Conservation (phyloP, 768 basidiomycete species). For the Pleurotus eryngii region DNA sequence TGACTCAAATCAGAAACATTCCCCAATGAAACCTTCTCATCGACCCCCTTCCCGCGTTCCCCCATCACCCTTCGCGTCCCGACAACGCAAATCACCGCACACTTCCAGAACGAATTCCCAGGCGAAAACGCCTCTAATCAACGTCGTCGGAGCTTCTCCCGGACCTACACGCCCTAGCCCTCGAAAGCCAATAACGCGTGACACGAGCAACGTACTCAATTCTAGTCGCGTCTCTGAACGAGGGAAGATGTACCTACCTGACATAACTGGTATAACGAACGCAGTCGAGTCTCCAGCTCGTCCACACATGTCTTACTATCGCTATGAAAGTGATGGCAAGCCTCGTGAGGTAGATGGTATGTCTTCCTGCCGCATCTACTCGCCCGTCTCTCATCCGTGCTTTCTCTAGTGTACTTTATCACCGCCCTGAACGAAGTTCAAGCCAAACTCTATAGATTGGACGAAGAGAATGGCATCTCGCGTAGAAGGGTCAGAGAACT, state of each 20-base stretch:
- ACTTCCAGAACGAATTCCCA: not conserved
- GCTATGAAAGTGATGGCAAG: constrained; percentile 42
- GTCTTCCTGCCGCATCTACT: constrained; percentile 9
- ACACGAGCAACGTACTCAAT: constrained; percentile 2
- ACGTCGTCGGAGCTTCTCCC: constrained; percentile 4
- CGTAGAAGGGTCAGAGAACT: constrained; percentile 82
- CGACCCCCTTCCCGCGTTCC: not conserved
- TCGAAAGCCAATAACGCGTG: not conserved
- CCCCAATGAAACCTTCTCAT: not conserved
- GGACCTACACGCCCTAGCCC: constrained; percentile 11
- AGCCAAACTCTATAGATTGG: constrained; percentile 65
- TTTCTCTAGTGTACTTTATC: constrained; percentile 29
- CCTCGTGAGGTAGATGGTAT: constrained; percentile 66
- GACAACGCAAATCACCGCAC: constrained; percentile 1
- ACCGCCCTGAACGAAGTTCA: constrained; percentile 63
- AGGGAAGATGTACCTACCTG: constrained; percentile 62
- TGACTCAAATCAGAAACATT: constrained; percentile 5
- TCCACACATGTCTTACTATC: constrained; percentile 45
- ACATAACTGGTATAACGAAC: constrained; percentile 80
- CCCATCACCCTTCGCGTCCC: not conserved
- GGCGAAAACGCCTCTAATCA: not conserved
- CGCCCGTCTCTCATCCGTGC: no score
- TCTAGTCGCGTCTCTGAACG: not conserved
- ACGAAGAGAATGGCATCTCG: constrained; percentile 80
- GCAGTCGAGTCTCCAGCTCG: constrained; percentile 75